Evolutionary conservation across 495 filamentous ascomycete species (phyloP), one percentile per base, ranked within the genome.

Genomic region (Rusavskia elegans): DNA sequence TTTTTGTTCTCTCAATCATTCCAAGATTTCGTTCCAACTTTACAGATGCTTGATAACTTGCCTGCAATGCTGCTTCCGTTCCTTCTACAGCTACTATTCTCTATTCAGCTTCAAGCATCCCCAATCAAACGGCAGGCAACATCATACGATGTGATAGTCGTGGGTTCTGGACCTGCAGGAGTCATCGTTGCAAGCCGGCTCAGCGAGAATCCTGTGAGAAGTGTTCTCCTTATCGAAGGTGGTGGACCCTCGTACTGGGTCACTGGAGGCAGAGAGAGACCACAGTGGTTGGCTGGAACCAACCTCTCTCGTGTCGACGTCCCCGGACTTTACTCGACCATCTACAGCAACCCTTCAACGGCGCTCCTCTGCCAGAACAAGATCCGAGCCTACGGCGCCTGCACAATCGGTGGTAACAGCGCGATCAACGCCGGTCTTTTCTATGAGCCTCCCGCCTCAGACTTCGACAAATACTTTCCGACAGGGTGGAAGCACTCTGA

Each of bases 391-490:
- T 85, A 83, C 77, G 82, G 81, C 42, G 85, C 82, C 21, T 89
- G 85, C 59, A 74, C 87, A 45, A 77, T 90, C 35, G 85, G 85
- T 32, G 85, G 84, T 55, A 82, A 83, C 48, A 81, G 81, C n/a
- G 82, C 82, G 17, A 71, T 87, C 56, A 88, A 89, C 60, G 79
- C 83, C 44, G 78, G 73, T 48, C 63, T 76, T 11, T 80, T 78
- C 61, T 80, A 76, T 61, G 68, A 79, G 50, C 76, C 78, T 16
- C 71, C 69, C 14, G 66, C 67, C 7, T 65, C 71, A 17, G 85
- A 88, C 63, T 89, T 83, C 70, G 77, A 88, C 57, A 75, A 77
- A 59, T 80, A 83, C 55, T 89, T 85, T 68, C 85, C 85, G 5
- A 44, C 66, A 40, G 83, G 81, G 27, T 89, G 85, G 85, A 81